Conservation (phyloP, 345 rosid species). For the Syzygium grande region DNA sequence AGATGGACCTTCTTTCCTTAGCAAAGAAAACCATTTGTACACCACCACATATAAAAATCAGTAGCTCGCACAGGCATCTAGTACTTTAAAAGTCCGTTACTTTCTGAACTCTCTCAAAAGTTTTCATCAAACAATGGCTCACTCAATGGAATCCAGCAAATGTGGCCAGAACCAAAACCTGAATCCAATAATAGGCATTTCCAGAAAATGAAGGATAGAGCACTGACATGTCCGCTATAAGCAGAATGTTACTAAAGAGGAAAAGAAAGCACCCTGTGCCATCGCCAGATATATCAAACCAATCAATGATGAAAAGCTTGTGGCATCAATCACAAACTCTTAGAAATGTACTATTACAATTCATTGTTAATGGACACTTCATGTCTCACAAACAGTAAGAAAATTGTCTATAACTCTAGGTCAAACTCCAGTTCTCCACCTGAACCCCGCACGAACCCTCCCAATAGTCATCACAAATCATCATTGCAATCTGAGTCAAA, state of each 20-base stretch:
- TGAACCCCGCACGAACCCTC: constrained; percentile 38
- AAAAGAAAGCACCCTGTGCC: background rate
- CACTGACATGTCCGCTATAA: background rate
- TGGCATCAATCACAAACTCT: background rate
- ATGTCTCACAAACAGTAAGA: background rate
- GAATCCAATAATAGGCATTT: background rate
- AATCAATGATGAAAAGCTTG: background rate
- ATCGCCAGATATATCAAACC: background rate
- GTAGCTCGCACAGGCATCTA: too few species aligned
- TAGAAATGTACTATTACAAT: background rate
- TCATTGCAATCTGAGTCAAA: constrained; percentile 94
- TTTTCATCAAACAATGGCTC: background rate
- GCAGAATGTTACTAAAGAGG: background rate
- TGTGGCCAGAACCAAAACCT: background rate
- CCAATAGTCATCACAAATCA: constrained; percentile 82
- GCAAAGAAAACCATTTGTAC: too few species aligned
- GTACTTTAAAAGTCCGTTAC: background rate
- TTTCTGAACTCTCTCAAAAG: background rate
- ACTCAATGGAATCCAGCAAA: background rate
- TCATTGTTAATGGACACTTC: background rate
- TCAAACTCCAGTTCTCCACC: constrained; percentile 39
- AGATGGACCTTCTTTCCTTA: too few species aligned
- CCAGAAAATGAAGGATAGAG: background rate
- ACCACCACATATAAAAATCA: too few species aligned
- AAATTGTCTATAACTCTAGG: background rate